These are phyloP conservation scores for Triticum aestivum DNA, from an alignment of 176 grass and related monocot species.

Conservation along the genomic window IWGSC_CS_RefSeq_v2.1 NC_057802.1:16045386-16045885, in stretches of 20 bases:
- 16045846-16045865: conserved; percentile 38
- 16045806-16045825: no score
- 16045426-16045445: no score
- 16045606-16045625: background rate
- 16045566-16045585: background rate
- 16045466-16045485: no score
- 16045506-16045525: background rate
- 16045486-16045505: no score
- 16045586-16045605: background rate
- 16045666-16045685: background rate
- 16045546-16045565: background rate
- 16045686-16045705: background rate
- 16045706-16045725: background rate
- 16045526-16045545: background rate
- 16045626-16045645: background rate
- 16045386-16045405: no score
- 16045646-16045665: background rate
- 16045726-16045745: background rate
- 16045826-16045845: background rate
- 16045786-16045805: background rate
- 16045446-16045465: no score
- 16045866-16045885: background rate
- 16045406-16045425: no score
- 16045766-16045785: background rate
- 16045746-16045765: background rate